These are phyloP conservation scores for Phytophthora sp. DNA, from an alignment of 352 stramenopile species.

Conservation along the genomic window DNA sequence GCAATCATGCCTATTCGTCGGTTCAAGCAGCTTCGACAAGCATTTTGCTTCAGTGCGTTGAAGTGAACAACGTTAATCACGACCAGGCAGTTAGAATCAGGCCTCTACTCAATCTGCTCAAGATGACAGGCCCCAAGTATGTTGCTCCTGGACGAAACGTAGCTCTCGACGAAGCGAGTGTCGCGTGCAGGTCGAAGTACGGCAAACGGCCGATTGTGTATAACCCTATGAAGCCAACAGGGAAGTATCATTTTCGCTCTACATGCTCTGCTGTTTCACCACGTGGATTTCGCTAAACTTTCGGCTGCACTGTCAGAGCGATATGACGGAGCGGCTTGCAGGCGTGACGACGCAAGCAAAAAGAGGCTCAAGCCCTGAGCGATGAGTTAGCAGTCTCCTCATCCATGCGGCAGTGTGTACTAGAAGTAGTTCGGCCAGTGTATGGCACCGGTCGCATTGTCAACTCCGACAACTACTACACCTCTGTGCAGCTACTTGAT, in stretches of 20 bases:
- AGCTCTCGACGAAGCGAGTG: no score
- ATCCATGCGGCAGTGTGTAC: background rate
- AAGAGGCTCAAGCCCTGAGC: background rate
- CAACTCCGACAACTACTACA: conserved; percentile 48
- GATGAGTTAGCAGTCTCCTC: background rate
- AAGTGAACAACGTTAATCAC: conserved; percentile 1
- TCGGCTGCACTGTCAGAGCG: conserved; percentile 24
- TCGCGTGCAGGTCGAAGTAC: conserved; percentile 9
- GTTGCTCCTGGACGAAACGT: conserved; percentile 6
- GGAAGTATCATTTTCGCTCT: conserved; percentile 24
- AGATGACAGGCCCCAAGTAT: background rate
- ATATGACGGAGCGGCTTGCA: background rate
- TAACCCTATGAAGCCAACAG: conserved; percentile 22
- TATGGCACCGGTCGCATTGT: conserved; percentile 20
- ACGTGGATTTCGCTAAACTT: conserved; percentile 37
- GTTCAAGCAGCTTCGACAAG: conserved; percentile 39
- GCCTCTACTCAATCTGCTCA: background rate
- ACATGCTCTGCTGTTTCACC: conserved; percentile 34
- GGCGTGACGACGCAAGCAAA: background rate
- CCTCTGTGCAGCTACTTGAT: conserved; percentile 35
- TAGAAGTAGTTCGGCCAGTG: background rate
- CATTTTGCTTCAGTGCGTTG: conserved; percentile 33
- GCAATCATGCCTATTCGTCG: conserved; percentile 31
- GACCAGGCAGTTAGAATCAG: conserved; percentile 10
- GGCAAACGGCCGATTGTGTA: conserved; percentile 15